Evolutionary conservation across 345 rosid genomes (phyloP).

Genomic region (Eucalyptus victrix): DNA sequence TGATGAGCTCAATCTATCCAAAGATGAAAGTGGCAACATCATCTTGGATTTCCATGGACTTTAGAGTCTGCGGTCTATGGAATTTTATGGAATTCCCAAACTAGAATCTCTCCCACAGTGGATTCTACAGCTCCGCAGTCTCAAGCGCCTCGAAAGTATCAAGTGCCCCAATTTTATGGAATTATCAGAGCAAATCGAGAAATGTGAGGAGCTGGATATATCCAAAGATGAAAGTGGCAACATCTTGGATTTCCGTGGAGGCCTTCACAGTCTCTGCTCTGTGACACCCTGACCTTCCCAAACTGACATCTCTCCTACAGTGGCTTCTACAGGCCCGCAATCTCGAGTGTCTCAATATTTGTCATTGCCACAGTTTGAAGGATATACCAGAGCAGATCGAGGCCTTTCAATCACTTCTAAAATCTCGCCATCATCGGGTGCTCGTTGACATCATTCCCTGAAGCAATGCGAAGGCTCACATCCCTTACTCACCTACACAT

Average conservation of each 20-base stretch:
- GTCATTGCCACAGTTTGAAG: accelerated
- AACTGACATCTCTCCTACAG: too few relatives aligned
- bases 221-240: too few relatives aligned
- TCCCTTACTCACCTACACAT: accelerated
- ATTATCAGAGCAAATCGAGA: neutral
- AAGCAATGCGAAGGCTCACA: too few relatives aligned
- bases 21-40: neutral
- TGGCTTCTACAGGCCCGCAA: too few relatives aligned
- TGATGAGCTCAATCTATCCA: neutral
- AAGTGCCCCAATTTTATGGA: neutral
- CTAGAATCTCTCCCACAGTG: conserved; percentile 1
- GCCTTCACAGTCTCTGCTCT: too few relatives aligned
- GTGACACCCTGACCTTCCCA: too few relatives aligned
- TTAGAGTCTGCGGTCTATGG: neutral
- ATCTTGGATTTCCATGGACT: neutral
- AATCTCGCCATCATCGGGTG: accelerated
- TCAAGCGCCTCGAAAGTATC: neutral
- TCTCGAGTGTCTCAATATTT: too few relatives aligned
- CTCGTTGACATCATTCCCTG: too few relatives aligned
- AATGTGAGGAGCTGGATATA: too few relatives aligned
- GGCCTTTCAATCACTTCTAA: too few relatives aligned
- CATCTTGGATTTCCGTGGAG: too few relatives aligned
- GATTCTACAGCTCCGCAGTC: neutral
- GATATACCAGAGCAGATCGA: too few relatives aligned
- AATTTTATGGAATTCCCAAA: neutral